phyloP scores from a whole-genome alignment of 495 filamentous ascomycete genomes.

The Lentithecium fluviatile region DNA sequence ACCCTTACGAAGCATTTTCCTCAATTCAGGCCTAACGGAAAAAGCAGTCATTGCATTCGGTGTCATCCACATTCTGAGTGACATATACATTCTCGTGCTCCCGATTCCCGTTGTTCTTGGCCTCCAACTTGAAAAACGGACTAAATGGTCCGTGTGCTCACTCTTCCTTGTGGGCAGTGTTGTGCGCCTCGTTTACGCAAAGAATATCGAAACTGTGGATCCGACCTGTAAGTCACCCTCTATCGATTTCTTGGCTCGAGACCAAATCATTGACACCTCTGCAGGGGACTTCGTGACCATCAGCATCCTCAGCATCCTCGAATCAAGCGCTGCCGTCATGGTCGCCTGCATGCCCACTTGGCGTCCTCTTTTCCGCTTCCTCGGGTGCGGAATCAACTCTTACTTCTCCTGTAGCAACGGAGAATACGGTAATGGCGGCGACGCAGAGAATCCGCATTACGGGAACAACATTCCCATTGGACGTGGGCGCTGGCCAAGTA shows the following conservation, averaged over 20 bases:
- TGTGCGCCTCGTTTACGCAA: conserved; percentile 12
- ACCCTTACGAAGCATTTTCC: neutral
- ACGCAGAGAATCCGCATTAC: too few species aligned
- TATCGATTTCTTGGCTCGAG: neutral
- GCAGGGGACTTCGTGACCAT: conserved; percentile 20
- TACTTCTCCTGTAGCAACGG: too few species aligned
- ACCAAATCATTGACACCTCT: neutral
- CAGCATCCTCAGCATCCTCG: conserved; percentile 4
- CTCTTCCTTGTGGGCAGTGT: conserved; percentile 25
- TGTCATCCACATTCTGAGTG: conserved; percentile 36
- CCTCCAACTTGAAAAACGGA: conserved; percentile 30
- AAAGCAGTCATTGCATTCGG: conserved; percentile 21
- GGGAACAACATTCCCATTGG: neutral
- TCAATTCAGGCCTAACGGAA: neutral
- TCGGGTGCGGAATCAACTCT: neutral
- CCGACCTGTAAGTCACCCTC: conserved; percentile 11
- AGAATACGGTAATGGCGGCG: too few species aligned
- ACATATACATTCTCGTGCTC: conserved; percentile 36
- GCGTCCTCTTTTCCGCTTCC: conserved; percentile 25
- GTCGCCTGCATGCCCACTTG: conserved; percentile 28
- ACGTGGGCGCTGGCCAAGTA: too few species aligned
- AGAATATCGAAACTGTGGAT: conserved; percentile 5
- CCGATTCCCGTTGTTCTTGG: conserved; percentile 36
- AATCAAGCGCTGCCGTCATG: conserved; percentile 14
- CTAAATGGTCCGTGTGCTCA: conserved; percentile 30